These are phyloP conservation scores for Yarrowia alimentaria DNA, from an alignment of 805 yeast genomes.

Conservation along the genomic window DNA sequence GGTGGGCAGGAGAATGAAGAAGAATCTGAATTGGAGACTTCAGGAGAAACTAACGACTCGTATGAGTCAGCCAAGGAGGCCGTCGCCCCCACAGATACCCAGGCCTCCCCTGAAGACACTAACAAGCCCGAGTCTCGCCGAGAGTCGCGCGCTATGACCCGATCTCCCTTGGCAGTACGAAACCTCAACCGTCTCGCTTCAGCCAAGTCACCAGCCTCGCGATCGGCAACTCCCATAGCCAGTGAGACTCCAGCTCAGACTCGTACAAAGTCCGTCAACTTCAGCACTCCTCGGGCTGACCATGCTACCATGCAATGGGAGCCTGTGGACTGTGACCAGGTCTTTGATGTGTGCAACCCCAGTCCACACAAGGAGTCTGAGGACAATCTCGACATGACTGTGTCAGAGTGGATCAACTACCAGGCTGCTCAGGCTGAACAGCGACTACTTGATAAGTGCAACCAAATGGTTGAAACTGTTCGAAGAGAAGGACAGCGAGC, in stretches of 20 bases:
- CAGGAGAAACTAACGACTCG: too few species aligned
- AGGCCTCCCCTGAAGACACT: not conserved
- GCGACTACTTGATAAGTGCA: constrained; percentile 49
- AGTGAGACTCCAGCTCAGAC: too few species aligned
- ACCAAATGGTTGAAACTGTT: constrained; percentile 49
- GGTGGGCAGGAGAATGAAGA: not conserved
- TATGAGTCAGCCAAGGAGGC: not conserved
- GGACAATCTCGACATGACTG: constrained; percentile 63
- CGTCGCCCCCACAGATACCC: constrained; percentile 26
- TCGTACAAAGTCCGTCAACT: not conserved
- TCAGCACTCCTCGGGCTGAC: not conserved
- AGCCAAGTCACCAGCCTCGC: not conserved
- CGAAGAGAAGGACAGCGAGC: constrained; percentile 53
- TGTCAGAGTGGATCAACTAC: constrained; percentile 65
- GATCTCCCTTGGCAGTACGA: constrained; percentile 21
- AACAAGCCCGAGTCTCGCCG: not conserved
- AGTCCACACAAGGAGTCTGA: constrained; percentile 32
- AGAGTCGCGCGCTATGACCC: constrained; percentile 1
- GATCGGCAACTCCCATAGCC: too few species aligned
- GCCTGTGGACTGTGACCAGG: constrained; percentile 38
- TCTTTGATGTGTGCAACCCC: constrained; percentile 31
- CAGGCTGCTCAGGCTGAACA: constrained; percentile 55
- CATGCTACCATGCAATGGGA: constrained; percentile 26
- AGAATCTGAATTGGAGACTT: not conserved
- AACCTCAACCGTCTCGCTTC: constrained; percentile 15